These are phyloP conservation scores for Aspergillus eucalypticola DNA, from an alignment of 2,329 filamentous ascomycete genomes.

Conservation along the genomic window DNA sequence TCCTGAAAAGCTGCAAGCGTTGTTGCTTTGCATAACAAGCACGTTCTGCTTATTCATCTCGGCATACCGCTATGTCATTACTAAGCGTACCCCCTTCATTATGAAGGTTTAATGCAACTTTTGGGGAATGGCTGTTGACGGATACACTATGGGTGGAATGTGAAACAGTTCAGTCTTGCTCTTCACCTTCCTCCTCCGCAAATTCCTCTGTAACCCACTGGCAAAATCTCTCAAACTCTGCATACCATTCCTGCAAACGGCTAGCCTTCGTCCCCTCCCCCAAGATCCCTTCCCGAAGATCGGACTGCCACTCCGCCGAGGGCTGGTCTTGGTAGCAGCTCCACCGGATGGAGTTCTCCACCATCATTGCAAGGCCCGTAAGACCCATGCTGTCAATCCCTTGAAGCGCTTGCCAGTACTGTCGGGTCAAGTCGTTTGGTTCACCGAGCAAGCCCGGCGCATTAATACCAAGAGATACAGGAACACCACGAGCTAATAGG, in stretches of 20 bases:
- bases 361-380: slow-evolving; percentile 79
- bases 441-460: slow-evolving; percentile 83
- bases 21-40: background rate
- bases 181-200: slow-evolving; percentile 52
- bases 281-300: slow-evolving; percentile 71
- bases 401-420: slow-evolving; percentile 92
- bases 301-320: slow-evolving; percentile 68
- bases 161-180: background rate
- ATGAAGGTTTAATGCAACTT: too few relatives aligned
- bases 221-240: slow-evolving; percentile 87
- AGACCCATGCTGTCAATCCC: slow-evolving; percentile 90
- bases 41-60: background rate
- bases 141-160: background rate
- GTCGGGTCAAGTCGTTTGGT: slow-evolving; percentile 83
- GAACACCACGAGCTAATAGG: slow-evolving; percentile 78
- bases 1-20: background rate
- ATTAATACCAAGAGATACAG: slow-evolving; percentile 84
- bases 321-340: slow-evolving; percentile 81
- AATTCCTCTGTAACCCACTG: slow-evolving; percentile 84
- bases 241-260: slow-evolving; percentile 74
- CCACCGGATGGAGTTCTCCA: slow-evolving; percentile 91
- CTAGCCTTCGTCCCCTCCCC: slow-evolving; percentile 70
- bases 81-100: background rate
- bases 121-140: too few relatives aligned
- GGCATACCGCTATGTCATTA: background rate